Percentiles rank a stretch among this genome's conserved stretches.
Evolutionary conservation across 129 eudicot genomes (phyloP).

Genomic region (Silybum marianum): DNA sequence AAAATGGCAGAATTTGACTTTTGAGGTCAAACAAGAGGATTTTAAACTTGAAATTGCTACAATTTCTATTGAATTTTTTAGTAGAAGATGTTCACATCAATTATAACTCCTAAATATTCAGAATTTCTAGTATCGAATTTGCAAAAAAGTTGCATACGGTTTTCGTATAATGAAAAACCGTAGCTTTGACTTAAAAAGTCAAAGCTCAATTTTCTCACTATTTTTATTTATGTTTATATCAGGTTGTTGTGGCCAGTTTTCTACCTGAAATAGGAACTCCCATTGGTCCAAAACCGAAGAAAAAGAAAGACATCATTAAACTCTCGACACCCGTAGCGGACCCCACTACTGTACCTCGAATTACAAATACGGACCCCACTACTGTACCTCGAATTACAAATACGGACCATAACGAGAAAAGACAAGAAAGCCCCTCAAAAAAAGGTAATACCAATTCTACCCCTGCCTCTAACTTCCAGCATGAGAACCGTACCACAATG

Average conservation of each 20-base stretch:
- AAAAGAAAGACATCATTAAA: neutral
- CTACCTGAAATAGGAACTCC: slow-evolving; percentile 40
- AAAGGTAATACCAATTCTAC: slow-evolving; percentile 19
- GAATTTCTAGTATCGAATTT: neutral
- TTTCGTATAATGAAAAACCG: neutral
- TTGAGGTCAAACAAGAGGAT: neutral
- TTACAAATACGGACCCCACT: slow-evolving; percentile 34
- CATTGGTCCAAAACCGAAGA: slow-evolving; percentile 27
- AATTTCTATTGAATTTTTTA: neutral
- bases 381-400: slow-evolving; percentile 19
- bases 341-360: slow-evolving; percentile 11
- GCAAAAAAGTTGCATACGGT: neutral
- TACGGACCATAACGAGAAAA: slow-evolving; percentile 37
- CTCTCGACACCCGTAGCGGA: slow-evolving; percentile 9
- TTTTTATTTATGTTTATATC: slow-evolving; percentile 16
- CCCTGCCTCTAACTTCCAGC: slow-evolving; percentile 27
- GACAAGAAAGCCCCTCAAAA: slow-evolving; percentile 25
- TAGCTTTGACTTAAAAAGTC: slow-evolving; percentile 1
- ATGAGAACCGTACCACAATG: slow-evolving; percentile 36
- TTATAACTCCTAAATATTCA: neutral
- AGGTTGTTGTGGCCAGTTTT: slow-evolving; percentile 75
- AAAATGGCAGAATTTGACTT: neutral
- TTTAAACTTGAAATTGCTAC: neutral
- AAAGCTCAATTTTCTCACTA: neutral
- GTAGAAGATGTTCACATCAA: neutral